These are phyloP conservation scores for Xylaria polymorpha DNA, from an alignment of 2,329 filamentous ascomycete species.

Conservation along the genomic window DNA sequence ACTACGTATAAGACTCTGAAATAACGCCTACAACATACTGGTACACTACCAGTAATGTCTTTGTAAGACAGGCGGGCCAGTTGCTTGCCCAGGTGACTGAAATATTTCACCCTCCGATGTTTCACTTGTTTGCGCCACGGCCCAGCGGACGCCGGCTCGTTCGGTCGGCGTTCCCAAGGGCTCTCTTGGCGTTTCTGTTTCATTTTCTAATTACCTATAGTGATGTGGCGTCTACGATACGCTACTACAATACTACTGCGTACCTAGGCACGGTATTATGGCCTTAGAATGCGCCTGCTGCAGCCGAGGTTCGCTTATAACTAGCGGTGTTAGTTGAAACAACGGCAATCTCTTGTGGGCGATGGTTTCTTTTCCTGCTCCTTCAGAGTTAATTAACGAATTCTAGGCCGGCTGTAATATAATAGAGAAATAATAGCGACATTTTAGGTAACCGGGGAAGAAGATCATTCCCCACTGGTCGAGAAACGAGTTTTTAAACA, in stretches of 20 bases:
- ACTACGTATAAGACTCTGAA: neutral
- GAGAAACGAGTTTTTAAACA: constrained; percentile 30
- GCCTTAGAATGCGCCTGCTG: neutral
- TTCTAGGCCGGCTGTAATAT: neutral
- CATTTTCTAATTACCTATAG: constrained; percentile 1
- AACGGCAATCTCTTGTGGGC: constrained; percentile 19
- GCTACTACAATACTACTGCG: neutral
- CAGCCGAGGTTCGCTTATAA: constrained; percentile 27
- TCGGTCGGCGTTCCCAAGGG: constrained; percentile 17
- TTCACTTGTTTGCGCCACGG: constrained; percentile 26
- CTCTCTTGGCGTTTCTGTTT: constrained; percentile 2
- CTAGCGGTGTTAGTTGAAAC: constrained; percentile 31
- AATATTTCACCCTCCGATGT: constrained; percentile 22
- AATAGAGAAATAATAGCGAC: neutral
- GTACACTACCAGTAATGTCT: neutral
- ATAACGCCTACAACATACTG: neutral
- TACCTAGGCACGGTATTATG: neutral
- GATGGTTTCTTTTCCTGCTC: constrained; percentile 20
- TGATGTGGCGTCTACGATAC: constrained; percentile 3
- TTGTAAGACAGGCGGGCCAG: neutral
- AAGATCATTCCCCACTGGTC: constrained; percentile 25
- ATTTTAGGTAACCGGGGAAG: constrained; percentile 16
- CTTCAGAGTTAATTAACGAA: constrained; percentile 12
- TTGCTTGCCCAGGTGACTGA: constrained; percentile 4
- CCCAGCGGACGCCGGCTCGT: constrained; percentile 11